phyloP scores from a whole-genome alignment of 805 yeast species.

The Candida qinlingensis region DNA sequence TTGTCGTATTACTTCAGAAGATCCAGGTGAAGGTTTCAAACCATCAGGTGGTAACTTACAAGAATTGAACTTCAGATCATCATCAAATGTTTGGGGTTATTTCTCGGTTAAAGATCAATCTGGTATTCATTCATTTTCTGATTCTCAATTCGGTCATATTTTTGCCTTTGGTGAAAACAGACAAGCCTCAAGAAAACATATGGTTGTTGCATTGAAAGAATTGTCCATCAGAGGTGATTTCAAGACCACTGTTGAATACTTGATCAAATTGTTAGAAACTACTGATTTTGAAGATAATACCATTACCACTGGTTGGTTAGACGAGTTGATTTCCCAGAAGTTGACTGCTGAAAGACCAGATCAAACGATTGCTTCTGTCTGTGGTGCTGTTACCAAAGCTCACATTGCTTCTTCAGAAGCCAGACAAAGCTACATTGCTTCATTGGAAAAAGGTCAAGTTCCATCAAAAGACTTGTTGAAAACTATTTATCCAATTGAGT shows the following conservation, averaged over 20 bases:
- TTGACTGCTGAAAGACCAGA: conserved; percentile 98
- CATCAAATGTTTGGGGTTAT: conserved; percentile 99
- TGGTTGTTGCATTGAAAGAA: conserved; percentile 98
- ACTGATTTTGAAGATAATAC: conserved; percentile 95
- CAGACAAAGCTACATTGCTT: conserved; percentile 58
- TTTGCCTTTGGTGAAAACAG: conserved; percentile 99
- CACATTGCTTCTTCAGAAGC: conserved; percentile 71
- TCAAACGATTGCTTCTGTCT: conserved; percentile 79
- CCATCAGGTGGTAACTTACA: conserved; percentile 97
- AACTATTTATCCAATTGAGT: conserved; percentile 89
- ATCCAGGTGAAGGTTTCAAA: conserved; percentile 98
- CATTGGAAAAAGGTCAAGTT: conserved; percentile 95
- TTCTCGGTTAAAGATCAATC: conserved; percentile 96
- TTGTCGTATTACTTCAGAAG: conserved; percentile 98
- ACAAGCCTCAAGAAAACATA: conserved; percentile 95
- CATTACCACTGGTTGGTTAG: conserved; percentile 98
- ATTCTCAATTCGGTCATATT: conserved; percentile 98
- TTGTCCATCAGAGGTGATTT: conserved; percentile 97
- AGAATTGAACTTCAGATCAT: conserved; percentile 93
- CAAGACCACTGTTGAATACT: conserved; percentile 95
- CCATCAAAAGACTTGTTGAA: conserved; percentile 76
- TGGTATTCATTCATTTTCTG: conserved; percentile 95
- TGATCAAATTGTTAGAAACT: conserved; percentile 91
- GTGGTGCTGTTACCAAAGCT: conserved; percentile 98
- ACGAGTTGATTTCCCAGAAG: conserved; percentile 87